Base-by-base conservation (phyloP, 1,284 basidiomycete species). In the Psilocybe mexicana region DNA sequence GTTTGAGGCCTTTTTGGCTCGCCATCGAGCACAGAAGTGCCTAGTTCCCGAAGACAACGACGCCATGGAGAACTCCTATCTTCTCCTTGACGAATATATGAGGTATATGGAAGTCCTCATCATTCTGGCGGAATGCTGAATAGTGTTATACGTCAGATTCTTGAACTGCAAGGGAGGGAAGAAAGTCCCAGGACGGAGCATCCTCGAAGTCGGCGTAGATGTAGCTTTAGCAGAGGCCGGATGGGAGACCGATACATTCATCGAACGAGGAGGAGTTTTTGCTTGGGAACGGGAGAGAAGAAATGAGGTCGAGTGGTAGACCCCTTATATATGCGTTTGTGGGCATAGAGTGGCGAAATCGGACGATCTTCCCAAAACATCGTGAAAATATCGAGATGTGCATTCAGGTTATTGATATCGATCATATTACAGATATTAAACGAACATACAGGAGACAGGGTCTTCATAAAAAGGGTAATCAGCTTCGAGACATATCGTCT, bases 401-500 rank as follows among this genome's bases (percentile, higher is more conserved):
- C 54, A 54, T 50, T 47, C 54, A 53, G 53, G 43, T 49, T 59
- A 54, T 48, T 58, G 54, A 58, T 48, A 51, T 54, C 52, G 50
- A 55, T 59, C 42, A 54, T 58, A 38, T 54, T 63, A 62, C 59
- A 61, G 35, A 63, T 58, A 63, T 58, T 48, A 43, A 61, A 59
- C 60, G 59, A 54, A 65, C 60, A 64, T 61, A 63, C 52, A 61
- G 54, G 44, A 42, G 58, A 56, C 59, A 57, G 50, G 23, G 44
- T 25, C 33, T 12, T 40, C 36, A 14, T 33, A 30, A 43, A 43
- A 52, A 43, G 43, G 28, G 23, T 23, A 10, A 5, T 33, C 10
- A 51, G 59, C 45, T 46, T 69, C 57, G 71, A 60, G 69, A 67
- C 46, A 67, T 57, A 59, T 72, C 72, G 54, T 86, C 84, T 58